These are phyloP conservation scores for Magnolia kwangsiensis DNA, from an alignment of 164 flowering plant species.

Conservation along the genomic window DNA sequence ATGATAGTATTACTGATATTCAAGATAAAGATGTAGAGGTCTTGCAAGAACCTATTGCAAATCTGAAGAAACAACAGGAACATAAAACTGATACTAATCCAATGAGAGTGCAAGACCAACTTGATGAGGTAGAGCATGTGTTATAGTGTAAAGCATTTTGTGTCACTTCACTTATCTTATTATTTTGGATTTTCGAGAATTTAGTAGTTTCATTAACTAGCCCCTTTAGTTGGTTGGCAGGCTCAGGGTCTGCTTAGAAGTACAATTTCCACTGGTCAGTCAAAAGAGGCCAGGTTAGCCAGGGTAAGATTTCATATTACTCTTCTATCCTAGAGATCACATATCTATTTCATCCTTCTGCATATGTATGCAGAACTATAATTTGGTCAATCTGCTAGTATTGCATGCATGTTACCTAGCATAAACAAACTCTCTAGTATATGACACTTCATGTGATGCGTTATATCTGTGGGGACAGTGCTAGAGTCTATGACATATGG, in stretches of 20 bases:
- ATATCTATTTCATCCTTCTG: background rate
- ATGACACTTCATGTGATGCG: too few species aligned
- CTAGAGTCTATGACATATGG: too few species aligned
- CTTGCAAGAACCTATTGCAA: constrained; percentile 24
- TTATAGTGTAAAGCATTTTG: background rate
- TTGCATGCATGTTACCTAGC: too few species aligned
- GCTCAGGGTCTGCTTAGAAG: constrained; percentile 92
- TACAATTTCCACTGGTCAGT: constrained; percentile 78
- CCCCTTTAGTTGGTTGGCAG: constrained; percentile 52
- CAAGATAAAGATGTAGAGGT: constrained; percentile 22
- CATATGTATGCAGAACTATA: too few species aligned
- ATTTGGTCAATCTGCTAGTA: too few species aligned
- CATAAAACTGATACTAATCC: constrained; percentile 32
- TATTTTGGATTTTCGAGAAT: too few species aligned
- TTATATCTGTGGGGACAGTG: too few species aligned
- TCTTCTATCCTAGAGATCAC: background rate
- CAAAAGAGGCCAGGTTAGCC: constrained; percentile 96
- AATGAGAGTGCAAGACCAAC: constrained; percentile 71
- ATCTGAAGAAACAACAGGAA: constrained; percentile 31
- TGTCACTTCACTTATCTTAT: background rate
- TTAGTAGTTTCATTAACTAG: constrained; percentile 25
- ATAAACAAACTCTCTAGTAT: too few species aligned
- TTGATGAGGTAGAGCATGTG: constrained; percentile 74
- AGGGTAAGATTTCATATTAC: constrained; percentile 34
- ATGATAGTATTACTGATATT: constrained; percentile 21